Evolutionary conservation across 2,329 filamentous ascomycete genomes (phyloP).

Genomic region (Epichloe glyceriae): DNA sequence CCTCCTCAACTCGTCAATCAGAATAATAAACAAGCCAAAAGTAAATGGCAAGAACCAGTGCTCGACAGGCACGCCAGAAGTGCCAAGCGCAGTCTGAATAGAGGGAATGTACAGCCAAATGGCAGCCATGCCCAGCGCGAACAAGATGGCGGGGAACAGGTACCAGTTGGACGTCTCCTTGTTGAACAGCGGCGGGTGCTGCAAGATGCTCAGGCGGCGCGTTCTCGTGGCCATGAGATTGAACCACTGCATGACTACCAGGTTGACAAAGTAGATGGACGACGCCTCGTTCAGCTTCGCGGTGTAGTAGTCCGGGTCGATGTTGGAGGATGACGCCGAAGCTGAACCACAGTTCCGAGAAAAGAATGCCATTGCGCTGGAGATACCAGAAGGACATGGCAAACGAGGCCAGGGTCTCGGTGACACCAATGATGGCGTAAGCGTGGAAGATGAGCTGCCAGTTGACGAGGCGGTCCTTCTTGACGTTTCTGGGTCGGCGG

Average conservation of each 20-base stretch:
- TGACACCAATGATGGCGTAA: conserved; percentile 57
- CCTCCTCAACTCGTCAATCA: conserved; percentile 56
- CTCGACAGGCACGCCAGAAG: conserved; percentile 52
- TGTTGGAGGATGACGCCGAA: conserved; percentile 42
- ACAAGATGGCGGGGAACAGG: conserved; percentile 57
- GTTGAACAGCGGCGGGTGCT: conserved; percentile 57
- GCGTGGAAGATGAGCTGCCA: conserved; percentile 59
- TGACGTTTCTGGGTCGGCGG: conserved; percentile 53
- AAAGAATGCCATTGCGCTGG: conserved; percentile 48
- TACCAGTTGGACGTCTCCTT: conserved; percentile 52
- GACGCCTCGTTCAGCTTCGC: conserved; percentile 49
- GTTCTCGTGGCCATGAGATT: conserved; percentile 59
- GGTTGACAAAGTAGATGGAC: conserved; percentile 67
- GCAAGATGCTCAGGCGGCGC: conserved; percentile 52
- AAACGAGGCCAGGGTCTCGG: conserved; percentile 47
- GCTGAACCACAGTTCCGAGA: conserved; percentile 52
- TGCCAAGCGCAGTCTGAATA: conserved; percentile 48
- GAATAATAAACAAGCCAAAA: conserved; percentile 46
- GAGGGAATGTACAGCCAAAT: conserved; percentile 57
- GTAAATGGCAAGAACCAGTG: conserved; percentile 66
- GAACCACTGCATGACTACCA: conserved; percentile 76
- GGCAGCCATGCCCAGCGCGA: conserved; percentile 55
- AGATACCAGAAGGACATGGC: conserved; percentile 57
- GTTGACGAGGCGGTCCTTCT: conserved; percentile 60
- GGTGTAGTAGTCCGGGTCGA: conserved; percentile 40